Base-by-base conservation (phyloP, 352 stramenopile genomes). In the Phytopythium ostracodes region DNA sequence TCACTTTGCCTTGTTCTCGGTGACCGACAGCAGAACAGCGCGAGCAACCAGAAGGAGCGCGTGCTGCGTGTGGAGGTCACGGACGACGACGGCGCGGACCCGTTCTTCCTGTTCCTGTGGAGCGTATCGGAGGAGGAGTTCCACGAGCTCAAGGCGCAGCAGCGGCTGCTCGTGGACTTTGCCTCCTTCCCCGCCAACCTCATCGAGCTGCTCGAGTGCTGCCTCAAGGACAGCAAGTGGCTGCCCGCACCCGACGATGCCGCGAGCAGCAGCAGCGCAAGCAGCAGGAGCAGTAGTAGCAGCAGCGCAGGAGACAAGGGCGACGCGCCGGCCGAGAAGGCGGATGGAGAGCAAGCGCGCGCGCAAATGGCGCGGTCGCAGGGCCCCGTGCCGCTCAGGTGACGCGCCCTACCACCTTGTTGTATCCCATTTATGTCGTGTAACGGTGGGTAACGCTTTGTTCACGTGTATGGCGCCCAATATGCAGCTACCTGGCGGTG, bases 121-220 rank as follows among this genome's bases (percentile, higher is more conserved):
- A 92, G 96, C 66, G 94, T 98, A 33, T 94, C 87, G 25, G 94
- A 98, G 67, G 89, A 97, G 67, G 91, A 98, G 65, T 98, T 98
- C 67, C 93, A 98, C 65, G 84, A 96, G 42, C 73, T 98, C 6
- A 98, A 98, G 75, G 77, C 91, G 59, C 92, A 98, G 65, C 94
- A 98, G 73, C 76, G 80, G 35, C 70, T 98, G 38, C 79, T 98
- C 9, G 92, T 98, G 49, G 94, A 98, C 73, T 98, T 98, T 77
- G 73, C 68, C 22, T 87, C 76, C 27, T 98, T 98, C 65, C 87
- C 94, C 11, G 71, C 69, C 55, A 96, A 98, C 58, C 87, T 98
- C 56, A 97, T 98, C 57, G 91, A 98, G 63, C 74, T 98, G 36
- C 68, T 98, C 42, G 70, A 94, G 59, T 92, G 80, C 65, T 98